phyloP scores from a whole-genome alignment of 2,329 filamentous ascomycete genomes.

The Diaporthe ilicicola region DNA sequence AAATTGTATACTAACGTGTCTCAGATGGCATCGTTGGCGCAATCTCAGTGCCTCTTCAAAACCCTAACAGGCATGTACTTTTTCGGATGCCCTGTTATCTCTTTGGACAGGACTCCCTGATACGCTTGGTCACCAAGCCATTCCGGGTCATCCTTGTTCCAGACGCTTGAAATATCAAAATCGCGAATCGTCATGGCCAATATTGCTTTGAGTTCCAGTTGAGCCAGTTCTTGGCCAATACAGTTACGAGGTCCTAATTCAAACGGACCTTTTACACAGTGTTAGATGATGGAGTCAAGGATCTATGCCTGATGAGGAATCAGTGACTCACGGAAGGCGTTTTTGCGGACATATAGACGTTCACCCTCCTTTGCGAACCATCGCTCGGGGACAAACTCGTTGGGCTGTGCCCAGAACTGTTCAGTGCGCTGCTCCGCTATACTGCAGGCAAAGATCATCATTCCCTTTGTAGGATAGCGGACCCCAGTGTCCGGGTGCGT shows the following conservation, averaged over 20 bases:
- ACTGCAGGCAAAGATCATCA: conserved; percentile 34
- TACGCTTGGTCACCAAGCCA: conserved; percentile 27
- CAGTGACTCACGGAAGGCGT: conserved; percentile 39
- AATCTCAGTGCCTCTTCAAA: background rate
- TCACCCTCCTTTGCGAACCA: conserved; percentile 44
- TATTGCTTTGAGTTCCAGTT: conserved; percentile 44
- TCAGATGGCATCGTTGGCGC: no score
- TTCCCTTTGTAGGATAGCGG: conserved; percentile 47
- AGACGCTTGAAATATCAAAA: conserved; percentile 29
- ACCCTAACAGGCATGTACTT: conserved; percentile 26
- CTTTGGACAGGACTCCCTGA: background rate
- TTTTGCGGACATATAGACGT: conserved; percentile 38
- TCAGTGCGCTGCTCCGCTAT: conserved; percentile 42
- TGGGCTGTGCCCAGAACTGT: conserved; percentile 47
- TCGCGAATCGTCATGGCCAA: conserved; percentile 32
- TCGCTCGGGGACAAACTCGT: conserved; percentile 52
- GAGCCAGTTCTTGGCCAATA: conserved; percentile 47
- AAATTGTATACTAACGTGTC: no score
- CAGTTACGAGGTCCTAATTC: conserved; percentile 48
- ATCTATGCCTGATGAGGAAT: background rate
- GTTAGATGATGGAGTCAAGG: background rate
- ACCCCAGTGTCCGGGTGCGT: conserved; percentile 46
- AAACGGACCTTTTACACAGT: conserved; percentile 42
- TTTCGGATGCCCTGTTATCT: conserved; percentile 25
- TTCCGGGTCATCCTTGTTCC: conserved; percentile 22